Base-by-base conservation (phyloP, 306 rosid species). In the Nissolia schottii region DNA sequence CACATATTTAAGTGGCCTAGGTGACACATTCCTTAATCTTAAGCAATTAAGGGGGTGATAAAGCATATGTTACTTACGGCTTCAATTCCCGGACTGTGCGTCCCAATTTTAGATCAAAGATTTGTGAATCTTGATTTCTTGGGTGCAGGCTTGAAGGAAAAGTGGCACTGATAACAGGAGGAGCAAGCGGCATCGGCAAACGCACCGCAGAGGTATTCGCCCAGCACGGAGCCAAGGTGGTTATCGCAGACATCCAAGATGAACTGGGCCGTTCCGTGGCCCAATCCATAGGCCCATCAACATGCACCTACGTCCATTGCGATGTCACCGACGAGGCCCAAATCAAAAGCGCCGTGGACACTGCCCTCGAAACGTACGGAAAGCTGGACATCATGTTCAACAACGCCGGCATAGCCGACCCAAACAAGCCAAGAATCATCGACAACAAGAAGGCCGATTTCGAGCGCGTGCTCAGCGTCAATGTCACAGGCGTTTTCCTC, bases 331-430 rank as follows among this genome's bases (percentile, higher is more conserved):
- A 93, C 0, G 97, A 93, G 71, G 51, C 77, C 18, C 96, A 93
- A 9, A 34, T 93, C 0, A 79, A 89, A 83, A 62, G 63, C 0
- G 92, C 86, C 0, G 87, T 92, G 0, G 67, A 77, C 31, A 73
- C 15, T 13, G 68, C 91, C 4, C 28, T 89, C 0, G 7, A 59
- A 41, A 37, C 81, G 0, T 80, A 76, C 1, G 93, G 93, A 12
- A 90, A 89, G 34, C 78, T 93, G 3, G 98, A 90, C 85, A 83
- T 90, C 31, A 89, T 93, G 92, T 80, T 90, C 89, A 90, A 90
- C 92, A 90, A 90, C 7, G 96, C 93, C 0, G 98, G 97, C 73
- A 83, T 80, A 51, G 76, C 3, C 0, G 95, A 84, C 40, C 70
- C 77, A 14, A 79, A 70, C 86, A 77, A 86, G 38, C 0, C 75